Evolutionary conservation across 2,329 filamentous ascomycete genomes (phyloP), one percentile per base, ranked within the genome.

Genomic region (Domatiomyces catenatus): DNA sequence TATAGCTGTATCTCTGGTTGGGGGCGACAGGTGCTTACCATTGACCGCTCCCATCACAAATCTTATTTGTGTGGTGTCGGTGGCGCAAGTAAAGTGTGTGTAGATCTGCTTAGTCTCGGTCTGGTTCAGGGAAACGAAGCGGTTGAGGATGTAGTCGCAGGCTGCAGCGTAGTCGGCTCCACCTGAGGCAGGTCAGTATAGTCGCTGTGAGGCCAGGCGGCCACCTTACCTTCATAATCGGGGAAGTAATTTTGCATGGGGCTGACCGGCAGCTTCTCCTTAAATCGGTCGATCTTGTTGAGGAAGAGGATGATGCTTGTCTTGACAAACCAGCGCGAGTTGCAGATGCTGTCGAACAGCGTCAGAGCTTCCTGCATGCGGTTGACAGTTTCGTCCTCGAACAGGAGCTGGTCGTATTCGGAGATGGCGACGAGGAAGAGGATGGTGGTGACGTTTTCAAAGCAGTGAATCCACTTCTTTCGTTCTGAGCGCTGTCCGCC

Each of bases 41-140:
- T 98, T 98, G 65, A 98, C 92, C 60, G 92, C 92, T 55, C 90
- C 89, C 92, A 98, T 98, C 71, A 98, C 92, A 75, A 98, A 96
- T 65, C 92, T 83, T 63, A 98, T 98, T 70, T 98, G 92, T 63
- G 92, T 95, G 28, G 92, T 98, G 67, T 98, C 92, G 47, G 92
- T 98, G 54, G 92, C 92, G 68, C 92, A 96, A 48, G 92, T 98
- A 72, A 98, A 98, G 71, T 96, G 92, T 53, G 92, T 98, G 76
- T 98, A 98, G 68, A 98, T 96, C 70, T 98, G 92, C 77, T 98
- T 98, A 50, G 88, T 94, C 75, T 96, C 92, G 68, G 95, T 90
- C 71, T 96, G 92, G 74, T 98, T 98, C 66, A 98, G 75, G 66
- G 86, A 92, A 63, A 96, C 92, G 70, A 98, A 98, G 66, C 92